Evolutionary conservation across 257 asterid genomes (phyloP).

Genomic region (Nicotiana tomentosiformis): DNA sequence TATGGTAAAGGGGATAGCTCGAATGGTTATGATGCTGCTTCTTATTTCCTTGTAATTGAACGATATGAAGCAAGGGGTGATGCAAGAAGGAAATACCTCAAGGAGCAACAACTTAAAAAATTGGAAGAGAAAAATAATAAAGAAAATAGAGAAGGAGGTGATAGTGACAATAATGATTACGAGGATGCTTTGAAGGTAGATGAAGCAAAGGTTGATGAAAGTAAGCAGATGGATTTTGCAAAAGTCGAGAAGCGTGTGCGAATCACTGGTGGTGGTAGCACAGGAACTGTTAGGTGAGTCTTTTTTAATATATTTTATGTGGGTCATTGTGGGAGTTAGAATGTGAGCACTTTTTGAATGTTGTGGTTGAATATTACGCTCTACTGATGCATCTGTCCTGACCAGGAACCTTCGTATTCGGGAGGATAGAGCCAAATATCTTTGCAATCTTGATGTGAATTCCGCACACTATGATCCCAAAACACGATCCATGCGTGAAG

Average conservation of each 20-base stretch:
- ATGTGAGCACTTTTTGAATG: not conserved
- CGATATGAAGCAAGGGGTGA: slow-evolving; percentile 84
- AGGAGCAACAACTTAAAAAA: slow-evolving; percentile 77
- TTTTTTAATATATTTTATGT: not conserved
- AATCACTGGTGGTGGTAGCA: slow-evolving; percentile 97
- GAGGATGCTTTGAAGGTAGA: slow-evolving; percentile 68
- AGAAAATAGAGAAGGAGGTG: slow-evolving; percentile 45
- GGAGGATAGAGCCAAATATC: slow-evolving; percentile 90
- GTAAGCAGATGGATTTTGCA: slow-evolving; percentile 97
- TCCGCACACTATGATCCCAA: slow-evolving; percentile 93
- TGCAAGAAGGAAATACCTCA: slow-evolving; percentile 71
- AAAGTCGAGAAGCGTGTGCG: slow-evolving; percentile 97
- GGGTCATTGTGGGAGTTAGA: not conserved
- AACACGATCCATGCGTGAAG: slow-evolving; percentile 96
- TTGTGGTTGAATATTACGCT: not conserved
- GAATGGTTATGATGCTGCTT: slow-evolving; percentile 88
- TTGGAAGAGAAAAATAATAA: slow-evolving; percentile 75
- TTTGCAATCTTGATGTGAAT: slow-evolving; percentile 80
- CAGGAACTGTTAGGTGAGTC: slow-evolving; percentile 85
- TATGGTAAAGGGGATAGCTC: slow-evolving; percentile 92
- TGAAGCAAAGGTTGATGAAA: slow-evolving; percentile 93
- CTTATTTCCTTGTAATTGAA: slow-evolving; percentile 54
- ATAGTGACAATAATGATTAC: slow-evolving; percentile 74
- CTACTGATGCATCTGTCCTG: not conserved
- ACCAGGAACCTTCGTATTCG: slow-evolving; percentile 83